Percentiles rank a stretch among this genome's conserved stretches.
Conservation (phyloP, 2,329 filamentous ascomycete genomes). For the Knufia fluminis region DNA sequence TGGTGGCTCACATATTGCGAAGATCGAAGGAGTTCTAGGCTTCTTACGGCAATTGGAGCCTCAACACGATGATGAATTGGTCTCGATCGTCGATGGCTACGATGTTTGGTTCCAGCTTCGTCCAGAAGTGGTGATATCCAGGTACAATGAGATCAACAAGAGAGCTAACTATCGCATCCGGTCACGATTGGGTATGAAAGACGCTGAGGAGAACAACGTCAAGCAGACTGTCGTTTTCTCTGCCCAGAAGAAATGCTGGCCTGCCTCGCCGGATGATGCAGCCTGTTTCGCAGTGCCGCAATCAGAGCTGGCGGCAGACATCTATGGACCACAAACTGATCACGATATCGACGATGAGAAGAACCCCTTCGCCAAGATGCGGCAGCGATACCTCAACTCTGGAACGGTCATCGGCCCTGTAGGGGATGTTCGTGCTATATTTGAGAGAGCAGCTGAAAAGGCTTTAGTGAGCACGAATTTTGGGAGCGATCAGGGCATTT, state of each 20-base stretch:
- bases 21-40: conserved; percentile 38
- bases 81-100: conserved; percentile 55
- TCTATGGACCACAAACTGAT: conserved; percentile 40
- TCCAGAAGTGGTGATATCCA: conserved; percentile 51
- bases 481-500: conserved; percentile 37
- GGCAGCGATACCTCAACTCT: conserved; percentile 42
- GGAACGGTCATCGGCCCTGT: conserved; percentile 44
- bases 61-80: conserved; percentile 48
- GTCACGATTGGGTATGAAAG: conserved; percentile 13
- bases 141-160: conserved; percentile 50
- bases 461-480: conserved; percentile 24
- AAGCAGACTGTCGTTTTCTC: conserved; percentile 47
- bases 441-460: conserved; percentile 24
- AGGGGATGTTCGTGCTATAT: conserved; percentile 37
- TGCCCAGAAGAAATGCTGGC: conserved; percentile 45
- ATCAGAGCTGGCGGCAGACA: conserved; percentile 41
- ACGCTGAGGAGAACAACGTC: conserved; percentile 21
- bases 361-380: conserved; percentile 26
- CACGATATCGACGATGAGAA: conserved; percentile 25
- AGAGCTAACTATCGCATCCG: conserved; percentile 45
- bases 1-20: conserved; percentile 25
- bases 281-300: conserved; percentile 46
- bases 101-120: conserved; percentile 59
- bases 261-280: conserved; percentile 31
- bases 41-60: conserved; percentile 38